Base-by-base conservation (phyloP, 805 yeast species). In the Wickerhamiella qilinensis region DNA sequence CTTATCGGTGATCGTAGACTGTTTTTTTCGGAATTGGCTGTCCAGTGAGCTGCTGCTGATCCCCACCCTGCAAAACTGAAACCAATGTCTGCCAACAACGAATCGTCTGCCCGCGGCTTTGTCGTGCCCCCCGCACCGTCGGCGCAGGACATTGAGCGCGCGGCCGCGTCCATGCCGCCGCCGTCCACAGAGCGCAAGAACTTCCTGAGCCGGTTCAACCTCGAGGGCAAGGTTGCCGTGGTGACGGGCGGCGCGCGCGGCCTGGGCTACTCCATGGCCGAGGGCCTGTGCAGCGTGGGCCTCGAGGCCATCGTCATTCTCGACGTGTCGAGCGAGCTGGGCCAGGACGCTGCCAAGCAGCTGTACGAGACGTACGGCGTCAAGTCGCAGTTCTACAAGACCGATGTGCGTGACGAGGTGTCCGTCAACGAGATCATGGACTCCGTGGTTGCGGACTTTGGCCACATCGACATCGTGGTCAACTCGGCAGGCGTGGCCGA, bases 241-340 rank as follows among this genome's bases (percentile, higher is more conserved):
- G 61, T 75, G 40, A 75, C 81, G 36, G 81, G 81, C 33, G 81
- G 80, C 31, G 75, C 78, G 37, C 74, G 81, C 29, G 81, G 81
- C 29, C 66, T 75, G 46, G 77, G 77, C 20, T 63, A 69, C 39
- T 68, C 73, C 32, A 60, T 75, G 60, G 69, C 77, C 40, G 70
- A 77, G 55, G 78, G 77, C 16, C 63, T 73, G 35, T 58, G 77
- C 53, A 72, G 63, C 29, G 65, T 61, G 22, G 67, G 69, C 61
- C 49, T 75, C 57, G 56, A 74, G 69, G 57, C 78, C 62, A 42
- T 74, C 58, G 55, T 65, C 41, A 61, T 63, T 42, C 53, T 65
- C 35, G 75, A 75, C 41, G 78, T 77, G 33, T 68, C 71, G 48
- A 60, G 67, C 33, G 81, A 75, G 54, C 67, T 73, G 55, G 75